A percentile compares a stretch with the other conserved stretches of the same genome.
Conservation (phyloP, 2,329 filamentous ascomycete species). For the Colletotrichum tabaci region DNA sequence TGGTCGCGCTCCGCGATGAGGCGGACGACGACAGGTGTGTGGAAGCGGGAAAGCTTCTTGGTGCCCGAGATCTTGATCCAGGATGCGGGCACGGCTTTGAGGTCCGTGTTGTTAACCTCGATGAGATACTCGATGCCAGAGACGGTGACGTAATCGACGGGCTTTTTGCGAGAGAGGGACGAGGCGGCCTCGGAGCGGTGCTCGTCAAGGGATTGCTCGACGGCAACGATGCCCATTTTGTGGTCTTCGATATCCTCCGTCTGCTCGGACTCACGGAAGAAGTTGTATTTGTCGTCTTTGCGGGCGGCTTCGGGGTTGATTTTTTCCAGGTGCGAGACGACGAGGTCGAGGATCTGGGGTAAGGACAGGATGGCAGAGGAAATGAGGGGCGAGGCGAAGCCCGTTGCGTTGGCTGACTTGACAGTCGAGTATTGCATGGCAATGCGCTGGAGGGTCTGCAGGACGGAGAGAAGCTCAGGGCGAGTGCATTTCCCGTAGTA, state of each 20-base stretch:
- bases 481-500: slow-evolving; percentile 98
- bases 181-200: slow-evolving; percentile 81
- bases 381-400: slow-evolving; percentile 80
- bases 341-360: slow-evolving; percentile 80
- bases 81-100: slow-evolving; percentile 91
- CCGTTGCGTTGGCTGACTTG: slow-evolving; percentile 74
- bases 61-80: slow-evolving; percentile 97
- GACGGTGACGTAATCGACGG: slow-evolving; percentile 85
- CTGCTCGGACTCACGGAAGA: slow-evolving; percentile 90
- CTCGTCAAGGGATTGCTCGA: slow-evolving; percentile 88
- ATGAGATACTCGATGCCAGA: slow-evolving; percentile 95
- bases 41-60: slow-evolving; percentile 92
- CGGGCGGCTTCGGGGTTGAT: slow-evolving; percentile 89
- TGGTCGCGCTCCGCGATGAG: slow-evolving; percentile 92
- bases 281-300: slow-evolving; percentile 91
- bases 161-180: slow-evolving; percentile 78
- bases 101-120: slow-evolving; percentile 85
- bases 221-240: slow-evolving; percentile 90
- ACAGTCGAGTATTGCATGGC: slow-evolving; percentile 81
- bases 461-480: slow-evolving; percentile 85
- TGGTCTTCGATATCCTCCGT: slow-evolving; percentile 91
- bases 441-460: slow-evolving; percentile 89
- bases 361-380: slow-evolving; percentile 81
- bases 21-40: slow-evolving; percentile 90
- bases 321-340: slow-evolving; percentile 83